These are phyloP conservation scores for Rhizopus delemar DNA, from an alignment of 371 early-diverging fungal genomes.

Conservation along the genomic window DNA sequence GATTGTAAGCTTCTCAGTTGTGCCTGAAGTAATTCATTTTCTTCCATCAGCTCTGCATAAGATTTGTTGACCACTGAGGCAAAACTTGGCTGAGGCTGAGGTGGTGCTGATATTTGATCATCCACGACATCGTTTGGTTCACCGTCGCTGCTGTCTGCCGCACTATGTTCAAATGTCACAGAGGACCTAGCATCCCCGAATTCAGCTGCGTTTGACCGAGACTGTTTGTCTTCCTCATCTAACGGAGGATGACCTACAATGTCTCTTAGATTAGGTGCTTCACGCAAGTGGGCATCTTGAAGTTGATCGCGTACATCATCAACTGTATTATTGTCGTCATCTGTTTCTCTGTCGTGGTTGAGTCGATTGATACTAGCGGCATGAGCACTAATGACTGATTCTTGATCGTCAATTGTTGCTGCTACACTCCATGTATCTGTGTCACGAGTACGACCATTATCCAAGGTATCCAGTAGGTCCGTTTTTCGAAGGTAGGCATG, in stretches of 20 bases:
- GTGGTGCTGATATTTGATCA: slow-evolving; percentile 52
- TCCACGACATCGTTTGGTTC: slow-evolving; percentile 37
- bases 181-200: slow-evolving; percentile 56
- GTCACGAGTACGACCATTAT: slow-evolving; percentile 33
- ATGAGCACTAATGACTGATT: slow-evolving; percentile 50
- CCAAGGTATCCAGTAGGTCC: slow-evolving; percentile 50
- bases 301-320: slow-evolving; percentile 30
- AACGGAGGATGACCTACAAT: no score
- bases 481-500: slow-evolving; percentile 52
- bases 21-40: slow-evolving; percentile 46
- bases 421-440: slow-evolving; percentile 58
- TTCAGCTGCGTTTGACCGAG: slow-evolving; percentile 52
- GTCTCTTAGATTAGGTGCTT: no score
- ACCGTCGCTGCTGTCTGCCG: slow-evolving; percentile 32
- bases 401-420: slow-evolving; percentile 56
- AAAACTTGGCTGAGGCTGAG: slow-evolving; percentile 56
- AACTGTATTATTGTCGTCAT: slow-evolving; percentile 29
- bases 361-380: slow-evolving; percentile 20
- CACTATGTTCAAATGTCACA: slow-evolving; percentile 30
- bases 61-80: slow-evolving; percentile 31
- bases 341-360: background rate
- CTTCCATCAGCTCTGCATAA: slow-evolving; percentile 51
- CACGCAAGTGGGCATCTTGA: slow-evolving; percentile 13
- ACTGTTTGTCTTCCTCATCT: slow-evolving; percentile 27
- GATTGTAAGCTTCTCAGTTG: slow-evolving; percentile 42